phyloP scores from a whole-genome alignment of 2,329 filamentous ascomycete genomes.

The Aspergillus ustus region DNA sequence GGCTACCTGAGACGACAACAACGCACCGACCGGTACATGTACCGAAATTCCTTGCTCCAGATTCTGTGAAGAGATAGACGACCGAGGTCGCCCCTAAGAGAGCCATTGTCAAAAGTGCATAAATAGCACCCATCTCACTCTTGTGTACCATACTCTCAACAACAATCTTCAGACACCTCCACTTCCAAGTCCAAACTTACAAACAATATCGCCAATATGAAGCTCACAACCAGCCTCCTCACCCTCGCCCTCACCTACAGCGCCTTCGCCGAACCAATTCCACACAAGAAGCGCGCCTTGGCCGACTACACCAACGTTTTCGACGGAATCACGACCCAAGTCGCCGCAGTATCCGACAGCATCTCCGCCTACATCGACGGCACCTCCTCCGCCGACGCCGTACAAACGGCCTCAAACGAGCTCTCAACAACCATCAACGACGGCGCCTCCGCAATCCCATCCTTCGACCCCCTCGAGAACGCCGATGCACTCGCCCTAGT shows the following conservation, averaged over 20 bases:
- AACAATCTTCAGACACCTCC: not conserved
- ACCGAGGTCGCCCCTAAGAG: not conserved
- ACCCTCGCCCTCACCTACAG: not conserved
- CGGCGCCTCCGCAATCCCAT: not conserved
- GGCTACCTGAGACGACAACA: not conserved
- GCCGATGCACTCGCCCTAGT: not conserved
- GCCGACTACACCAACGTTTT: not conserved
- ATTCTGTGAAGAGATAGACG: not conserved
- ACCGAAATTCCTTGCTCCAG: not conserved
- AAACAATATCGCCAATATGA: not conserved
- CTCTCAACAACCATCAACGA: not conserved
- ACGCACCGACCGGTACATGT: not conserved
- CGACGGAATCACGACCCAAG: not conserved
- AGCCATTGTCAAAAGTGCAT: not conserved
- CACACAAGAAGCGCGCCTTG: not conserved
- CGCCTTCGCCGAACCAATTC: not conserved
- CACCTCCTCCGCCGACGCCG: not conserved
- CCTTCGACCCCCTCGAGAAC: not conserved
- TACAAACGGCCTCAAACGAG: not conserved
- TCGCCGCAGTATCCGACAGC: not conserved
- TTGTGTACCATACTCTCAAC: not conserved
- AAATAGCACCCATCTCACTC: not conserved
- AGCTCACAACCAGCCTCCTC: not conserved
- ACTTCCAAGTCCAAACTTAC: not conserved
- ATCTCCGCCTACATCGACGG: not conserved